phyloP scores from a whole-genome alignment of 148 eudicot species.

The Tetragonia tetragonoides region DNA sequence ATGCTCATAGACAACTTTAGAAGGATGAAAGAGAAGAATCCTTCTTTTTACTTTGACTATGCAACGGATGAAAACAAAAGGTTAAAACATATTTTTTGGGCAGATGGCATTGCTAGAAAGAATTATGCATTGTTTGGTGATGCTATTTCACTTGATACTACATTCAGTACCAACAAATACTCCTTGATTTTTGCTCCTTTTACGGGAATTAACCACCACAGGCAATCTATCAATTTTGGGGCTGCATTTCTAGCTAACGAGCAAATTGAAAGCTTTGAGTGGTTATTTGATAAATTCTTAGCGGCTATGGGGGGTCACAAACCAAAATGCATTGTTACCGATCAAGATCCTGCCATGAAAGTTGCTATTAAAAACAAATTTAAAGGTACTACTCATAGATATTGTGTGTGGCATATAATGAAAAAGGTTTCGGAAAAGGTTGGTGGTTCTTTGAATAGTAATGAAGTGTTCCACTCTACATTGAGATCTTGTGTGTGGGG shows the following conservation, averaged over 20 bases:
- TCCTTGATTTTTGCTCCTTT: too few species aligned
- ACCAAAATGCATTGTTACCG: background rate
- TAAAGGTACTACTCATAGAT: background rate
- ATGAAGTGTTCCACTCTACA: background rate
- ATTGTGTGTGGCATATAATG: background rate
- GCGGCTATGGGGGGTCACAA: too few species aligned
- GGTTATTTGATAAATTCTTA: too few species aligned
- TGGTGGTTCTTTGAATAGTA: background rate
- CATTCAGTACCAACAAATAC: too few species aligned
- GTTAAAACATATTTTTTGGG: background rate
- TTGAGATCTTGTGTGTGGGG: background rate
- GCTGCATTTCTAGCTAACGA: too few species aligned
- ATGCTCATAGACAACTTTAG: background rate
- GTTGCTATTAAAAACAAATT: too few species aligned
- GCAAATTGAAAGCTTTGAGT: too few species aligned
- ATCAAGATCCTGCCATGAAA: conserved; percentile 1
- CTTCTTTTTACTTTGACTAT: background rate
- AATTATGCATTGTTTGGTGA: background rate
- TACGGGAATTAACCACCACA: too few species aligned
- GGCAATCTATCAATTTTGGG: too few species aligned
- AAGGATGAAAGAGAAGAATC: background rate
- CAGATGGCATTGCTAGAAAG: background rate
- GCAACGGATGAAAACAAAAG: background rate
- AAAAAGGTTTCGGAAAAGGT: background rate
- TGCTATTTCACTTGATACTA: too few species aligned